These are phyloP conservation scores for Digitaria exilis DNA, from an alignment of 202 grass and related monocot genomes.

Conservation along the genomic window DNA sequence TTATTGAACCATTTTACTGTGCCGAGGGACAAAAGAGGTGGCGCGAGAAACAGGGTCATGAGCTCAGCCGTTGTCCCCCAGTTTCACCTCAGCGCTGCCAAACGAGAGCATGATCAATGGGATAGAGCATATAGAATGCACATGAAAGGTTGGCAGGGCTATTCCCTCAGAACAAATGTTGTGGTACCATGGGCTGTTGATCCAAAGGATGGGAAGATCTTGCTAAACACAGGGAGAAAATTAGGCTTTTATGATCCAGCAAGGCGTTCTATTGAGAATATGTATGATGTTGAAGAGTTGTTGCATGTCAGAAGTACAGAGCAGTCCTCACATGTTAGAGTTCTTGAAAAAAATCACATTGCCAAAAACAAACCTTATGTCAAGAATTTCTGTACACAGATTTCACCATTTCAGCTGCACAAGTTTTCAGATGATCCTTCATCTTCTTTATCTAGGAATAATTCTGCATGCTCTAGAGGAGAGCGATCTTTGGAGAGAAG, in stretches of 20 bases:
- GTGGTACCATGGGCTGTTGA: neutral
- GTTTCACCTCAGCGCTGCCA: slow-evolving; percentile 68
- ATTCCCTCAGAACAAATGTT: neutral
- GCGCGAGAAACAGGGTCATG: slow-evolving; percentile 49
- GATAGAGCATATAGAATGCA: neutral
- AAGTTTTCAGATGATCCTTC: no score
- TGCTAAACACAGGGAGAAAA: neutral
- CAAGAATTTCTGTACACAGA: no score
- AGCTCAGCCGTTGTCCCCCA: slow-evolving; percentile 55
- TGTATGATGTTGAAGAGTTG: neutral
- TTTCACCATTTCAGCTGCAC: no score
- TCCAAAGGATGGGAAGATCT: neutral
- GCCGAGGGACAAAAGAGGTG: slow-evolving; percentile 58
- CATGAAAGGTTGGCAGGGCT: neutral
- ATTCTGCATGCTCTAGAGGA: no score
- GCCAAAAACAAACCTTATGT: no score
- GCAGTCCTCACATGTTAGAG: no score
- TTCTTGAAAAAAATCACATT: no score
- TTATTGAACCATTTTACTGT: slow-evolving; percentile 77
- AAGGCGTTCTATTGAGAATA: neutral
- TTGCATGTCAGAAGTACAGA: no score
- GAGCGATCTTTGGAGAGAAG: no score
- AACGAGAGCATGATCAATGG: neutral
- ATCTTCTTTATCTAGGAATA: no score
- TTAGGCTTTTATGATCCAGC: neutral